These are phyloP conservation scores for Antrodiella citrinella DNA, from an alignment of 768 basidiomycete species.

Conservation along the genomic window DNA sequence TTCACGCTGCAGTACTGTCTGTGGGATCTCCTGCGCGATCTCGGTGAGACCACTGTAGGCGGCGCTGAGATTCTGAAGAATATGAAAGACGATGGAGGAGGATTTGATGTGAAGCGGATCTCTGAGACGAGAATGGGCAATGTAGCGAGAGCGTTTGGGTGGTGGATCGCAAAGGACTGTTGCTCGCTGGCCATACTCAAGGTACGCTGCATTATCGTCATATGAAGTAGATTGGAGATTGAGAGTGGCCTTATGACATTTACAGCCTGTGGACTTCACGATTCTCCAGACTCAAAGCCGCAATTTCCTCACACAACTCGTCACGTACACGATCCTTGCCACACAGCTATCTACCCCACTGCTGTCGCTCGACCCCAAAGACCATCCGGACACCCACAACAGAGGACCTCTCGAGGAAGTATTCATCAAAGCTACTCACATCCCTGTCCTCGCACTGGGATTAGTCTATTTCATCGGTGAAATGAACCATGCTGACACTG, in stretches of 20 bases:
- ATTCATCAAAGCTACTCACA: slow-evolving; percentile 64
- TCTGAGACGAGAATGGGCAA: slow-evolving; percentile 56
- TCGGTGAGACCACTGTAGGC: slow-evolving; percentile 79
- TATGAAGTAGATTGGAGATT: no score
- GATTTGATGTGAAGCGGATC: slow-evolving; percentile 41
- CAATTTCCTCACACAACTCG: slow-evolving; percentile 62
- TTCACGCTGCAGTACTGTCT: slow-evolving; percentile 92
- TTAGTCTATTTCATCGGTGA: slow-evolving; percentile 61
- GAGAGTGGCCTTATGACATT: background rate
- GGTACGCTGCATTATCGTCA: slow-evolving; percentile 34
- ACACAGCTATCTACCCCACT: slow-evolving; percentile 71
- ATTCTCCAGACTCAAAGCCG: slow-evolving; percentile 53
- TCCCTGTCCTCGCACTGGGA: slow-evolving; percentile 65
- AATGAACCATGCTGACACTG: slow-evolving; percentile 30
- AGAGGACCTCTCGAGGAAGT: slow-evolving; percentile 64
- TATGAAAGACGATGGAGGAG: slow-evolving; percentile 34
- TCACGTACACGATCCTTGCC: slow-evolving; percentile 61
- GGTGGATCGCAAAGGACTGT: slow-evolving; percentile 87
- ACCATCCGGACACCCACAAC: slow-evolving; percentile 39
- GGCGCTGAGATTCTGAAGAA: slow-evolving; percentile 72
- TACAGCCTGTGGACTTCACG: slow-evolving; percentile 84
- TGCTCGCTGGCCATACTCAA: slow-evolving; percentile 74
- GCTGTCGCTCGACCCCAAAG: slow-evolving; percentile 29
- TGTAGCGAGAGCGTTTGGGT: slow-evolving; percentile 79
- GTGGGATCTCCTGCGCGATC: slow-evolving; percentile 93